Evolutionary conservation across 257 asterid species (phyloP).

Genomic region (Nicotiana sylvestris): DNA sequence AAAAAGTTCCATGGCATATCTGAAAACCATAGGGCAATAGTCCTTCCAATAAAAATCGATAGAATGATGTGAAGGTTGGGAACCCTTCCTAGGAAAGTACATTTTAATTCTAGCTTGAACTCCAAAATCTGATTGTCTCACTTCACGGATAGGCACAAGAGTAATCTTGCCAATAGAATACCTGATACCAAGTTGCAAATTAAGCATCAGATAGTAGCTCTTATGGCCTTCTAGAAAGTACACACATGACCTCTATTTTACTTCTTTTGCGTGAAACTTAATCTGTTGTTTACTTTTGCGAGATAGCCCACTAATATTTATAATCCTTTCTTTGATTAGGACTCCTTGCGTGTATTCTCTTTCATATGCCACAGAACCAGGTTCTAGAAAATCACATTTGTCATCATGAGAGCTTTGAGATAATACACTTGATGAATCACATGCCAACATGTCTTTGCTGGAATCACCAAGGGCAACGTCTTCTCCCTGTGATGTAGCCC

Average conservation of each 20-base stretch:
- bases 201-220: conserved; percentile 86
- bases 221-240: conserved; percentile 54
- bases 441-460: conserved; percentile 28
- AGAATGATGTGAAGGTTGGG: conserved; percentile 80
- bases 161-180: conserved; percentile 94
- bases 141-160: conserved; percentile 89
- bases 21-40: conserved; percentile 98
- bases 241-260: conserved; percentile 40
- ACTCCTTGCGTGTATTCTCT: conserved; percentile 99
- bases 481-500: conserved; percentile 31
- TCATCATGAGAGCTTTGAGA: conserved; percentile 48
- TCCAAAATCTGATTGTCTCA: conserved; percentile 85
- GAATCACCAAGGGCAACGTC: conserved; percentile 34
- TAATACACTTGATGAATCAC: conserved; percentile 37
- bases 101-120: conserved; percentile 82
- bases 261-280: conserved; percentile 56
- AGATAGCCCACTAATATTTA: conserved; percentile 41
- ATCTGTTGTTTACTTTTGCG: conserved; percentile 44
- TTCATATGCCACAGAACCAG: conserved; percentile 55
- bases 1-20: conserved; percentile 2
- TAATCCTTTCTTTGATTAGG: conserved; percentile 67
- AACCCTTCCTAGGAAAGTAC: conserved; percentile 87
- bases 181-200: conserved; percentile 96
- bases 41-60: conserved; percentile 91
- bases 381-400: conserved; percentile 40